Conservation (phyloP, 2,329 filamentous ascomycete genomes). For the Phialophora macrospora region DNA sequence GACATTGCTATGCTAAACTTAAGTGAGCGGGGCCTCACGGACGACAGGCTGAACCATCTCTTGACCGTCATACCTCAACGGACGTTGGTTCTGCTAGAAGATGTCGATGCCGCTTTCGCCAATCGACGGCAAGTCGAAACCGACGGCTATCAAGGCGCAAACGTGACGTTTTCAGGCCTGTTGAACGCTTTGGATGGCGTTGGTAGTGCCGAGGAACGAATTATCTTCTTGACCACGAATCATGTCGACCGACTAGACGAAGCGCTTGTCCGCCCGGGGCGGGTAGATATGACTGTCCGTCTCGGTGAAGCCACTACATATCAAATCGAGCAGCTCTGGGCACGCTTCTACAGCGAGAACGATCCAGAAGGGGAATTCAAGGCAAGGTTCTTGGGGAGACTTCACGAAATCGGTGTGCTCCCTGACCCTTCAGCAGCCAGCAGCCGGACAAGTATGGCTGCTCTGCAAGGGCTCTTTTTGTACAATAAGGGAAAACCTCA, state of each 20-base stretch:
- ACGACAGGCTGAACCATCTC: slow-evolving; percentile 84
- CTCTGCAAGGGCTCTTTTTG: slow-evolving; percentile 90
- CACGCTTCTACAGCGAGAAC: slow-evolving; percentile 88
- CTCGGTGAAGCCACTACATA: slow-evolving; percentile 85
- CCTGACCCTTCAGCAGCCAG: slow-evolving; percentile 43
- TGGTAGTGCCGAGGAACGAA: slow-evolving; percentile 91
- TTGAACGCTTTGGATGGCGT: slow-evolving; percentile 86
- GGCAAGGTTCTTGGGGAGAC: slow-evolving; percentile 70
- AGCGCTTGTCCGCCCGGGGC: slow-evolving; percentile 84
- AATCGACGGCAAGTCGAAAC: slow-evolving; percentile 76
- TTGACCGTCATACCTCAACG: slow-evolving; percentile 82
- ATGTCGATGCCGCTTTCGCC: slow-evolving; percentile 87
- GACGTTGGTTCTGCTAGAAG: slow-evolving; percentile 82
- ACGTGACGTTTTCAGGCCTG: slow-evolving; percentile 91
- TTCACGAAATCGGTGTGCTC: slow-evolving; percentile 73
- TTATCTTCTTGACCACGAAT: slow-evolving; percentile 93
- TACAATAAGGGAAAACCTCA: slow-evolving; percentile 92
- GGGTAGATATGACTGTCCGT: slow-evolving; percentile 90
- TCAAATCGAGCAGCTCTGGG: slow-evolving; percentile 88
- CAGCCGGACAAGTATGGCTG: slow-evolving; percentile 78
- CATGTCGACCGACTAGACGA: slow-evolving; percentile 83
- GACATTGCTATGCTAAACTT: slow-evolving; percentile 91
- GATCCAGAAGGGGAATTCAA: slow-evolving; percentile 68
- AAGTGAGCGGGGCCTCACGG: slow-evolving; percentile 85
- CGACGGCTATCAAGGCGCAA: slow-evolving; percentile 84